phyloP scores from a whole-genome alignment of 2,329 filamentous ascomycete genomes.

The Monosporascus sp. region DNA sequence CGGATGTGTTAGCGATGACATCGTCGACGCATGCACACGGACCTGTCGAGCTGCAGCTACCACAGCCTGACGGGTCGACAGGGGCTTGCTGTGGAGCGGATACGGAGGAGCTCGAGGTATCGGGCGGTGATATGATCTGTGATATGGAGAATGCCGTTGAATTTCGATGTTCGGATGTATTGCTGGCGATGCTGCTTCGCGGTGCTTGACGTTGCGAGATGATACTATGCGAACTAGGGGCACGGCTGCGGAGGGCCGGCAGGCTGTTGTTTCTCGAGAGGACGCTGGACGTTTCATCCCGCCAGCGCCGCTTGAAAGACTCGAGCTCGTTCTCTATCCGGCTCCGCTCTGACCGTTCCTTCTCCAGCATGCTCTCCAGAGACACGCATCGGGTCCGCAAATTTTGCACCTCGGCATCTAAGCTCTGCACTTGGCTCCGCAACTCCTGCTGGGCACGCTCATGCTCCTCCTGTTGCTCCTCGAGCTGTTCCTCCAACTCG shows the following conservation, averaged over 20 bases:
- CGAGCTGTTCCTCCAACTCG: constrained; percentile 64
- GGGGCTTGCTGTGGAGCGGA: constrained; percentile 28
- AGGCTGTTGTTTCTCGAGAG: constrained; percentile 25
- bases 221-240: constrained; percentile 8
- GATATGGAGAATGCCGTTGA: constrained; percentile 48
- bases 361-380: constrained; percentile 59
- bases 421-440: constrained; percentile 49
- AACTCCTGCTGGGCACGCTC: constrained; percentile 54
- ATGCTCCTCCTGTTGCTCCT: constrained; percentile 52
- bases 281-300: constrained; percentile 15
- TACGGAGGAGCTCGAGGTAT: constrained; percentile 23
- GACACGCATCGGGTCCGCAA: constrained; percentile 57
- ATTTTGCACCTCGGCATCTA: constrained; percentile 63
- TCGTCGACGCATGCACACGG: constrained; percentile 56
- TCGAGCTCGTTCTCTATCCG: constrained; percentile 25
- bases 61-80: constrained; percentile 42
- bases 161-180: constrained; percentile 20
- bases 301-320: constrained; percentile 19
- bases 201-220: constrained; percentile 20
- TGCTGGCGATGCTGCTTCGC: constrained; percentile 23
- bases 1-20: constrained; percentile 45
- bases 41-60: constrained; percentile 48
- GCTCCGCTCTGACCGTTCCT: constrained; percentile 47
- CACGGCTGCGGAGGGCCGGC: constrained; percentile 13
- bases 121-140: constrained; percentile 52